phyloP scores from a whole-genome alignment of 2,329 filamentous ascomycete genomes.

The Leptographium radiaticola region DNA sequence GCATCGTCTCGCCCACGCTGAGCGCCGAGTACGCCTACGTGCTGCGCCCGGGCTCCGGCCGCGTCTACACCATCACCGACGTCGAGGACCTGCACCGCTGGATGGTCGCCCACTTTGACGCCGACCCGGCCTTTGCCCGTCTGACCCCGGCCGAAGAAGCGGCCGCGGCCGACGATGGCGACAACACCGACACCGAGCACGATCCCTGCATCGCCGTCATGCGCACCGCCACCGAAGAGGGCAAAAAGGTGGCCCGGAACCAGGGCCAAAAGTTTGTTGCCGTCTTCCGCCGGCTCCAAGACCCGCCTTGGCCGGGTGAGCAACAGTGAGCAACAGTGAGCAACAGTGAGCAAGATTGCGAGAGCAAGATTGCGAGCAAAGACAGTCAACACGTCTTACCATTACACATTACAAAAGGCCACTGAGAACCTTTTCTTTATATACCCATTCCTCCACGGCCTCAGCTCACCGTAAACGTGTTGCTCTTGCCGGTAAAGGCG shows the following conservation, averaged over 20 bases:
- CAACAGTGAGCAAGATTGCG: not conserved
- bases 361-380: not conserved
- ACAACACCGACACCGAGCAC: conserved; percentile 30
- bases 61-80: conserved; percentile 94
- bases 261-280: conserved; percentile 84
- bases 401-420: not conserved
- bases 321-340: not conserved
- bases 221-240: conserved; percentile 82
- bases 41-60: conserved; percentile 59
- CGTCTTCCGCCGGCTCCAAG: conserved; percentile 66
- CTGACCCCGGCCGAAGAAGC: conserved; percentile 46
- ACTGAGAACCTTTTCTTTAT: too few relatives aligned
- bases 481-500: conserved; percentile 36
- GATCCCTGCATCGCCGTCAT: conserved; percentile 61
- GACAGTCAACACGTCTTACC: not conserved
- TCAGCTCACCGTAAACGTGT: conserved; percentile 15
- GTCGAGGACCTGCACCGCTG: conserved; percentile 87
- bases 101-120: conserved; percentile 81
- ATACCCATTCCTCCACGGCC: too few relatives aligned
- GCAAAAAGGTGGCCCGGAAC: conserved; percentile 90
- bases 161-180: conserved; percentile 18
- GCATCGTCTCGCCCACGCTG: conserved; percentile 80
- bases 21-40: conserved; percentile 91
- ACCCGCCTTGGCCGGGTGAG: conserved; percentile 55
- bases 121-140: conserved; percentile 66